Evolutionary conservation across 108 stramenopile species (phyloP), one percentile per base, ranked within the genome.

Genomic region (Cyclostephanos invisitatus): DNA sequence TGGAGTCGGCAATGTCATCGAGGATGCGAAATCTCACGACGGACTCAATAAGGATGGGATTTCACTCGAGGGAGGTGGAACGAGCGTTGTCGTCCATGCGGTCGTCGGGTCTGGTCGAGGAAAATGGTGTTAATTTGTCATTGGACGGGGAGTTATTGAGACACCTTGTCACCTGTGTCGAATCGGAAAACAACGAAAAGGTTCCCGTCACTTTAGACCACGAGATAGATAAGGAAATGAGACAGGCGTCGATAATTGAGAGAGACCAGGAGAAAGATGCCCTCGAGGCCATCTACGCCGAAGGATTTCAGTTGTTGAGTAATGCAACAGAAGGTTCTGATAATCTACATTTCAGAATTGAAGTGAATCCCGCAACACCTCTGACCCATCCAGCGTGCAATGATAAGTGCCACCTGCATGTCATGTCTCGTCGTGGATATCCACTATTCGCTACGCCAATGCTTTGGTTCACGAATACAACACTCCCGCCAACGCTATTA

Each of bases 241-340:
- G 86, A 10, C 83, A 88, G 42, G 55, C 63, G 28, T 81, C 85
- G 25, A 72, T 61, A 5, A 75, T 77, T 36, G 90, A 89, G 72
- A 71, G 85, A 12, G 83, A 86, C 28, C 82, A 89, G 36, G 91
- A 91, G 70, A 58, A 61, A 17, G 85, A 88, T 60, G 91, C 82
- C 5, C 68, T 91, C 11, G 62, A 78, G 50, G 91, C 87, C 3
- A 89, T 91, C 59, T 91, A 89, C 61, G 91, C 85, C 3, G 87
- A 86, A 6, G 77, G 75, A 8, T 74, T 87, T 47, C 40, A 83
- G 21, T 17, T 82, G 5, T 9, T 70, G 24, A n/a, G 38, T 36
- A 63, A 51, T 50, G 42, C 14, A 20, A 22, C 21, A 53, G 42
- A 6, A 10, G 7, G 49, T 37, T 22, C 21, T 15, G n/a, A 63